These are phyloP conservation scores for Camelina laxa DNA, from an alignment of 345 rosid species.

Conservation along the genomic window DNA sequence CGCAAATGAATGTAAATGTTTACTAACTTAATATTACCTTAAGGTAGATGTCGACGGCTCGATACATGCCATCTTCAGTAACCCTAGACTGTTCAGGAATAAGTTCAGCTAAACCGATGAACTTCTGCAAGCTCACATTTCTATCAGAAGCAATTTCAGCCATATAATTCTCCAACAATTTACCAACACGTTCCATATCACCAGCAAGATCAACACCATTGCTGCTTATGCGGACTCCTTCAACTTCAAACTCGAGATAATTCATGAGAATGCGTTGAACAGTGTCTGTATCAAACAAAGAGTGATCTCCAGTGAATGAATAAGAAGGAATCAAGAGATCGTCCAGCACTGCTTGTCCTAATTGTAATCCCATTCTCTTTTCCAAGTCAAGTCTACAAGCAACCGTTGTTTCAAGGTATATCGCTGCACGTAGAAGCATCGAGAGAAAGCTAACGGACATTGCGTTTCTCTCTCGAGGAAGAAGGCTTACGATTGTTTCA, in stretches of 20 bases:
- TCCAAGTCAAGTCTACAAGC: conserved; percentile 95
- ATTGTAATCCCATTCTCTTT: conserved; percentile 79
- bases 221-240: conserved; percentile 50
- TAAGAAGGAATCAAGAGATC: conserved; percentile 87
- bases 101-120: conserved; percentile 73
- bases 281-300: conserved; percentile 80
- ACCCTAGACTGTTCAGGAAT: conserved; percentile 78
- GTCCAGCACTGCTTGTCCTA: conserved; percentile 83
- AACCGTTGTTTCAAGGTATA: conserved; percentile 86
- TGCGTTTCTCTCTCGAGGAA: conserved; percentile 79
- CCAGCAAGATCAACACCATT: conserved; percentile 53
- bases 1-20: neutral
- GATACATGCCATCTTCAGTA: conserved; percentile 88
- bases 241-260: conserved; percentile 67
- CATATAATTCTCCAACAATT: conserved; percentile 84
- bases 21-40: conserved; percentile 56
- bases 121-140: conserved; percentile 62
- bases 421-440: conserved; percentile 82
- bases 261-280: conserved; percentile 77
- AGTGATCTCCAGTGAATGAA: conserved; percentile 69
- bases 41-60: conserved; percentile 89
- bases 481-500: conserved; percentile 87
- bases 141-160: conserved; percentile 89
- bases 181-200: conserved; percentile 83
- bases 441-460: conserved; percentile 93